Percentiles rank a stretch among this genome's conserved stretches.
phyloP scores from a whole-genome alignment of 2,329 filamentous ascomycete species.

The Chalara sp. region DNA sequence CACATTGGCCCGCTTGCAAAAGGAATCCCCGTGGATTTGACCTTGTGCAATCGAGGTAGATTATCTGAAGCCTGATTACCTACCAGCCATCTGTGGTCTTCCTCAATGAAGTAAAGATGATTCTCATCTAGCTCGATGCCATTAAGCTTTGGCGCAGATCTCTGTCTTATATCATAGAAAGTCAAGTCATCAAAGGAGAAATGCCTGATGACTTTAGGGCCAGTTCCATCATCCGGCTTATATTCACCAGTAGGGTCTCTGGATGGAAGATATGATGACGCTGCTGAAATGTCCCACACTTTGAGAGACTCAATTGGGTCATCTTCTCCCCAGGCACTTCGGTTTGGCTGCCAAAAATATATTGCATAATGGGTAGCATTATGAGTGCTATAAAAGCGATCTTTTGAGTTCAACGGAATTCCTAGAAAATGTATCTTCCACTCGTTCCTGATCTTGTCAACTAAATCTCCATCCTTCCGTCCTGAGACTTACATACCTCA shows the following conservation, averaged over 20 bases:
- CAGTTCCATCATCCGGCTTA: constrained; percentile 27
- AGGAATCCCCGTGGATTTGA: constrained; percentile 47
- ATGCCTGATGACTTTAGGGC: constrained; percentile 40
- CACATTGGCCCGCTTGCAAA: constrained; percentile 45
- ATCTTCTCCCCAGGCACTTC: constrained; percentile 47
- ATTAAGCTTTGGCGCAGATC: constrained; percentile 41
- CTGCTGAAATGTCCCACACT: constrained; percentile 51
- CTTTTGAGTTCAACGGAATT: constrained; percentile 44
- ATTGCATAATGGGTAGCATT: constrained; percentile 52
- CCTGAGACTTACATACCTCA: constrained; percentile 34
- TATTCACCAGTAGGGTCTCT: constrained; percentile 37
- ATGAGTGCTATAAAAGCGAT: constrained; percentile 58
- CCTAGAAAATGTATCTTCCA: constrained; percentile 55
- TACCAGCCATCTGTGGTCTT: constrained; percentile 43
- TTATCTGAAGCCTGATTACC: constrained; percentile 36
- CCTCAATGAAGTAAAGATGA: constrained; percentile 49
- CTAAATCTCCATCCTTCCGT: background rate
- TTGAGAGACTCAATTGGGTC: constrained; percentile 50
- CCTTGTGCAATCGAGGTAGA: constrained; percentile 37
- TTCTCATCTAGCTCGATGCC: constrained; percentile 39
- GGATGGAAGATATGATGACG: constrained; percentile 43
- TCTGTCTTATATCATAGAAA: constrained; percentile 46
- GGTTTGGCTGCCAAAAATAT: constrained; percentile 55
- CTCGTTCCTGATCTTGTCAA: constrained; percentile 29
- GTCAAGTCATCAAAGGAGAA: constrained; percentile 45